Evolutionary conservation across 177 flowering plant genomes (phyloP).

Genomic region (Vitis hybrid): DNA sequence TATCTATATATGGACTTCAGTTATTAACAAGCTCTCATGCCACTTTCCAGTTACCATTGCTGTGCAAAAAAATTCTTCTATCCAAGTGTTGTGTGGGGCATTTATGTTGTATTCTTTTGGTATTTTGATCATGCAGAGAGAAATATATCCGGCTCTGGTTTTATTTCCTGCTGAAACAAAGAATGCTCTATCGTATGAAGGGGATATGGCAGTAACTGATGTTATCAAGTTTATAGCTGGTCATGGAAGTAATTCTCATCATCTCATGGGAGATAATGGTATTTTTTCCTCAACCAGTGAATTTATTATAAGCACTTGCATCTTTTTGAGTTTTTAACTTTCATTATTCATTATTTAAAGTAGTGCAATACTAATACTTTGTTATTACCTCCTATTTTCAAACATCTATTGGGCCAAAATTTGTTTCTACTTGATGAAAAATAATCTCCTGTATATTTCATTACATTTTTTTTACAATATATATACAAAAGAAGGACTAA

Average conservation of each 20-base stretch:
- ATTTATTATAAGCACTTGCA: neutral
- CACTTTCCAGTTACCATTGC: neutral
- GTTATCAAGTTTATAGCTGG: constrained; percentile 66
- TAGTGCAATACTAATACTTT: neutral
- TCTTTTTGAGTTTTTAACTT: neutral
- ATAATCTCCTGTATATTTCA: too few species aligned
- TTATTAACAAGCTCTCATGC: neutral
- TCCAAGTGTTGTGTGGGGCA: neutral
- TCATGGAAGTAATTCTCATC: constrained; percentile 53
- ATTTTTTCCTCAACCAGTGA: neutral
- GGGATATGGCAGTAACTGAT: constrained; percentile 61
- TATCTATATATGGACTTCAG: too few species aligned
- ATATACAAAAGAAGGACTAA: too few species aligned
- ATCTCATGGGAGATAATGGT: constrained; percentile 51
- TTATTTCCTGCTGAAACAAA: constrained; percentile 75
- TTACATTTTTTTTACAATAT: too few species aligned
- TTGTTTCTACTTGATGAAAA: too few species aligned
- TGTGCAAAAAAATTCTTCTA: neutral
- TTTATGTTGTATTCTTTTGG: neutral
- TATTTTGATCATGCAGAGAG: constrained; percentile 55
- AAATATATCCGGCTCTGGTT: constrained; percentile 71
- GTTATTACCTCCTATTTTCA: neutral
- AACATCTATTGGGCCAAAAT: too few species aligned
- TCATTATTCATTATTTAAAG: neutral
- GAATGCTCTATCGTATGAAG: constrained; percentile 53